phyloP scores from a whole-genome alignment of 345 rosid genomes.

The Eucalyptus polyanthemos region DNA sequence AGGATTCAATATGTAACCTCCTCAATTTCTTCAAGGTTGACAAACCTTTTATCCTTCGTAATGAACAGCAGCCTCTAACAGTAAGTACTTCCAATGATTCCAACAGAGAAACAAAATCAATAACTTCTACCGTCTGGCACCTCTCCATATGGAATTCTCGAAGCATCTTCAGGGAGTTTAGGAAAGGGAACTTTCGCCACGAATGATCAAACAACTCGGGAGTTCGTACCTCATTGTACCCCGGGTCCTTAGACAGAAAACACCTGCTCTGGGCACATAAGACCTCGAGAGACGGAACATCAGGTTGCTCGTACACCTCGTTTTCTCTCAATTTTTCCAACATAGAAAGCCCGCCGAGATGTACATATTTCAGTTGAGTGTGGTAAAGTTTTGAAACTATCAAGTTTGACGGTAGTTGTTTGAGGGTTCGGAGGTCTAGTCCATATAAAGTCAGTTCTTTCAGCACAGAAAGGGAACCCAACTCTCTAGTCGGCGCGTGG shows the following conservation, averaged over 20 bases:
- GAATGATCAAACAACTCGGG: too few relatives aligned
- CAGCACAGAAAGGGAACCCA: background rate
- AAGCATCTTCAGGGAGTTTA: background rate
- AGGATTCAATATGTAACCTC: too few relatives aligned
- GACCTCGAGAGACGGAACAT: background rate
- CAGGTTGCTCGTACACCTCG: background rate
- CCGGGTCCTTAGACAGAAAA: too few relatives aligned
- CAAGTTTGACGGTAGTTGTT: background rate
- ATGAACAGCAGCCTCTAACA: background rate
- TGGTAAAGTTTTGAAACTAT: background rate
- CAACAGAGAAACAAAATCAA: background rate
- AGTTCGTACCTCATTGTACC: too few relatives aligned
- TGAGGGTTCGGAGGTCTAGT: background rate
- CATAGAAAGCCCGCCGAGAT: background rate
- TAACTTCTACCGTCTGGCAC: too few relatives aligned
- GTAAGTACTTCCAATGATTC: background rate
- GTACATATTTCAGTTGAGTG: background rate
- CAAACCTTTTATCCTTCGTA: background rate
- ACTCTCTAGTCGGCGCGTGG: accelerated
- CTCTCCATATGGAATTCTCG: background rate
- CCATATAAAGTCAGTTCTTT: background rate
- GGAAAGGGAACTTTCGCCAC: too few relatives aligned
- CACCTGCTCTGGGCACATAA: too few relatives aligned
- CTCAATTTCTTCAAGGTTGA: background rate
- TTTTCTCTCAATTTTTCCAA: background rate